Percentiles rank a stretch among this genome's conserved stretches.
These are phyloP conservation scores for Suillus decipiens DNA, from an alignment of 768 basidiomycete genomes.

Conservation along the genomic window DNA sequence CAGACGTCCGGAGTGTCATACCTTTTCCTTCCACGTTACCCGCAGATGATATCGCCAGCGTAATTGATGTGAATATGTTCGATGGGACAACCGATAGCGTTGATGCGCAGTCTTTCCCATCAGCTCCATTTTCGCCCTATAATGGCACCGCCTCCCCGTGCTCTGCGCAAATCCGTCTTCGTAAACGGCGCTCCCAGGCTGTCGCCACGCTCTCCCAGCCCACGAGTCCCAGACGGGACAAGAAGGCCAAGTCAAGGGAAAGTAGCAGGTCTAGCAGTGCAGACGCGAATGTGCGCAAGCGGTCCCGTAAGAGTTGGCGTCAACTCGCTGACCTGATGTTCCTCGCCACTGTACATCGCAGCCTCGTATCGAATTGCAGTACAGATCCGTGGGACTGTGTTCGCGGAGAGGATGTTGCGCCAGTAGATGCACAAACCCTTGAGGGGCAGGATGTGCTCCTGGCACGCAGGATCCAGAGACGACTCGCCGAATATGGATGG, in stretches of 20 bases:
- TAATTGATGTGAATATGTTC: slow-evolving; percentile 28
- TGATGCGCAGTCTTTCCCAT: slow-evolving; percentile 8
- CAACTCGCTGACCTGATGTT: slow-evolving; percentile 38
- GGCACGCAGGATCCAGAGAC: slow-evolving; percentile 33
- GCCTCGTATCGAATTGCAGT: slow-evolving; percentile 22
- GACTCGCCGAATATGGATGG: slow-evolving; percentile 35
- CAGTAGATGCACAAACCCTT: slow-evolving; percentile 12
- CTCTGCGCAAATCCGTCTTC: slow-evolving; percentile 22
- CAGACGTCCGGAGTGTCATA: slow-evolving; percentile 33
- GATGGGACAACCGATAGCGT: slow-evolving; percentile 24
- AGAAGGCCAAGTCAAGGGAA: slow-evolving; percentile 5
- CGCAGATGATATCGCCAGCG: slow-evolving; percentile 17
- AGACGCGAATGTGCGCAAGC: slow-evolving; percentile 24
- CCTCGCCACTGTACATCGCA: slow-evolving; percentile 38
- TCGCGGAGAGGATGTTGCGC: slow-evolving; percentile 7
- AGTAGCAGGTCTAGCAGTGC: slow-evolving; percentile 10
- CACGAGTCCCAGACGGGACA: slow-evolving; percentile 7
- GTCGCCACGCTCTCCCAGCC: slow-evolving; percentile 29
- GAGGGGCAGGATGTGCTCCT: slow-evolving; percentile 36
- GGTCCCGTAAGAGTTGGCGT: slow-evolving; percentile 32
- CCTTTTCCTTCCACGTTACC: slow-evolving; percentile 37
- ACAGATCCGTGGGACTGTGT: slow-evolving; percentile 20
- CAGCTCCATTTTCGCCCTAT: slow-evolving; percentile 1
- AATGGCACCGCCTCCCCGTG: slow-evolving; percentile 10
- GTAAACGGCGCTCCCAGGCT: slow-evolving; percentile 37